Conservation (phyloP, 805 yeast species). For the Wilhelminamyces savonicus region DNA sequence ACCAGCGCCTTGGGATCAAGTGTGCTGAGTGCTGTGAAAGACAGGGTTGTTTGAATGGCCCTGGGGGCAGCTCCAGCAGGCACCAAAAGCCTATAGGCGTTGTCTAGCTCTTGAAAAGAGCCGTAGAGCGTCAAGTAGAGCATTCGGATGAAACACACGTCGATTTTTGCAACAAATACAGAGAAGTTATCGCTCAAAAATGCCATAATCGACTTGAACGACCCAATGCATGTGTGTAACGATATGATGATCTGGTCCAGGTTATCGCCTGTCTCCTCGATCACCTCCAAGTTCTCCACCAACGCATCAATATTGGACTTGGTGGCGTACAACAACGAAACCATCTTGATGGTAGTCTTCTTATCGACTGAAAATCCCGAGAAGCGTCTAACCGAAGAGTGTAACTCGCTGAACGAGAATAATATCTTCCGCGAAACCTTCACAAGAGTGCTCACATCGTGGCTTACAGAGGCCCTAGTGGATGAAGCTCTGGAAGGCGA, state of each 20-base stretch:
- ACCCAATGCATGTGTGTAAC: slow-evolving; percentile 29
- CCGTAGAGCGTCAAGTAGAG: slow-evolving; percentile 56
- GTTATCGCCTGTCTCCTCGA: slow-evolving; percentile 34
- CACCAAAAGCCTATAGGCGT: slow-evolving; percentile 49
- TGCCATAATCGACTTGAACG: slow-evolving; percentile 48
- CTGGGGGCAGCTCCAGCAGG: slow-evolving; percentile 9
- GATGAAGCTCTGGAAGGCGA: slow-evolving; percentile 1
- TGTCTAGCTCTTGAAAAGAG: slow-evolving; percentile 59
- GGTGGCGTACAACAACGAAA: slow-evolving; percentile 44
- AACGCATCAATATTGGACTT: slow-evolving; percentile 51
- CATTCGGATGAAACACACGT: slow-evolving; percentile 60
- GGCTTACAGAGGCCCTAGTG: slow-evolving; percentile 1
- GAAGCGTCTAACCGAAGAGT: slow-evolving; percentile 50
- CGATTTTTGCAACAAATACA: slow-evolving; percentile 48
- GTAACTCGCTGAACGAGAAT: slow-evolving; percentile 60
- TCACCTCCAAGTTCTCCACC: slow-evolving; percentile 49
- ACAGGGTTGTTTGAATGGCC: slow-evolving; percentile 2
- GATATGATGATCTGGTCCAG: slow-evolving; percentile 23
- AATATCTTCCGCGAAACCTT: slow-evolving; percentile 55
- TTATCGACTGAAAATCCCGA: slow-evolving; percentile 55
- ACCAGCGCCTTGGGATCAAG: neutral
- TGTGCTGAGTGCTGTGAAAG: slow-evolving; percentile 1
- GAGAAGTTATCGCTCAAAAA: slow-evolving; percentile 43
- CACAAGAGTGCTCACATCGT: slow-evolving; percentile 17
- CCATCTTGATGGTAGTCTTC: slow-evolving; percentile 47